A percentile compares a stretch with the other conserved stretches of the same genome.
Evolutionary conservation across 2,329 filamentous ascomycete genomes (phyloP).

Genomic region (Ophiostoma pallidulum): DNA sequence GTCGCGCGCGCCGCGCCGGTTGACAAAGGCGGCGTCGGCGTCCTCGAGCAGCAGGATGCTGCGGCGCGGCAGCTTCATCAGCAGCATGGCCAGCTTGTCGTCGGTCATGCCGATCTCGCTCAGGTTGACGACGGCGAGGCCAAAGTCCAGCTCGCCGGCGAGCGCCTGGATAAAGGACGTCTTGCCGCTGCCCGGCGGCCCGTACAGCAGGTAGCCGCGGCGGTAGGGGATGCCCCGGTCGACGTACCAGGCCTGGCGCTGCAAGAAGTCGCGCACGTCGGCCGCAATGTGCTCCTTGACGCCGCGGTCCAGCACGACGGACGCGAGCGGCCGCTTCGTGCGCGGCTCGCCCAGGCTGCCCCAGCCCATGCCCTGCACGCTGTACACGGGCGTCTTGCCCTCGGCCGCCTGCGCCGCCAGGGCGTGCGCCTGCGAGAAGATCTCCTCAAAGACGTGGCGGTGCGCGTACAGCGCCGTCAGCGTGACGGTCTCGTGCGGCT

Average conservation of each 20-base stretch:
- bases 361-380: conserved; percentile 78
- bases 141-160: conserved; percentile 85
- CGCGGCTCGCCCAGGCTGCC: conserved; percentile 72
- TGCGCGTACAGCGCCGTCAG: conserved; percentile 86
- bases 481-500: conserved; percentile 89
- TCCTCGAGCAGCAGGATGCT: conserved; percentile 82
- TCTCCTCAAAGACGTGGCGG: conserved; percentile 77
- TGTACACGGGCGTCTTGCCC: conserved; percentile 89
- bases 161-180: conserved; percentile 94
- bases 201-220: conserved; percentile 79
- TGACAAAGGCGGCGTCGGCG: conserved; percentile 82
- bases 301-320: conserved; percentile 76
- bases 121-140: conserved; percentile 85
- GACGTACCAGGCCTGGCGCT: conserved; percentile 76
- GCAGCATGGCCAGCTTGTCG: conserved; percentile 73
- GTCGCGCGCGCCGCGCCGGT: conserved; percentile 66
- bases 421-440: conserved; percentile 79
- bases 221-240: conserved; percentile 93
- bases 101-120: conserved; percentile 86
- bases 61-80: conserved; percentile 74
- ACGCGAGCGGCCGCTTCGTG: conserved; percentile 76
- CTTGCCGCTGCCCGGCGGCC: conserved; percentile 84
- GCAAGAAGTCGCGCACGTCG: conserved; percentile 76
- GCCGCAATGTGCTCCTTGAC: conserved; percentile 71
- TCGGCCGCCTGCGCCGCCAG: conserved; percentile 73